Base-by-base conservation (phyloP, 1,284 basidiomycete genomes). In the Mycena citricolor region DNA sequence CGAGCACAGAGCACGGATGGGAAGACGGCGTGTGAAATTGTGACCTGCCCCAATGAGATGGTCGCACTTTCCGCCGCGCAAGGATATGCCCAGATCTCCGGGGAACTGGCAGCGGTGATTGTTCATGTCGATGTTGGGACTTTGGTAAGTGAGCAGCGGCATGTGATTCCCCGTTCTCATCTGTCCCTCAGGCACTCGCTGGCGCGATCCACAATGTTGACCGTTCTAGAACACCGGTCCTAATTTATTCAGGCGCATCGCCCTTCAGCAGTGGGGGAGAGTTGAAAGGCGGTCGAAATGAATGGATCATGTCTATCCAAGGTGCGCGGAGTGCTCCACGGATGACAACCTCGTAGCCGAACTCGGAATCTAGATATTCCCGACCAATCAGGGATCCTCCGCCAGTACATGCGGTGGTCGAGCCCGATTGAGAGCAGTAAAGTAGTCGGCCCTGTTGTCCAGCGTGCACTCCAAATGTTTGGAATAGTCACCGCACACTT, bases 31-130 rank as follows among this genome's bases (percentile, higher is more conserved):
- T 67, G 74, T 16, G 59, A 68, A 43, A 74, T 87, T 46, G 64
- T 86, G 23, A 86, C 79, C 4, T 82, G 79, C 49, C 83, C 85
- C 0, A 85, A 85, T 49, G 85, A 87, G 59, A 85, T 85, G 81
- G 84, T 86, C 5, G 84, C 81, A 2, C 58, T 86, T 35, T 83
- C 76, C 48, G 79, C 79, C 13, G 84, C 84, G 1, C 84, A 86
- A 41, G 84, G 80, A 3, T 86, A 80, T 53, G 77, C 77, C 0
- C 81, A 84, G 53, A 77, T 76, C 1, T 77, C 76, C 3, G 80
- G 81, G 0, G 79, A 69, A 42, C 81, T 81, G 1, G 83, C 84
- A 0, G 80, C 79, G 1, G 81, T 86, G 0, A 80, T 86, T 31
- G 77, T 86, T 1, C 83, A 86, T 56, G 83, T 85, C 28, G 83